Percentiles rank a stretch among this genome's conserved stretches.
These are phyloP conservation scores for Pleurotus platypus DNA, from an alignment of 768 basidiomycete species.

Conservation along the genomic window DNA sequence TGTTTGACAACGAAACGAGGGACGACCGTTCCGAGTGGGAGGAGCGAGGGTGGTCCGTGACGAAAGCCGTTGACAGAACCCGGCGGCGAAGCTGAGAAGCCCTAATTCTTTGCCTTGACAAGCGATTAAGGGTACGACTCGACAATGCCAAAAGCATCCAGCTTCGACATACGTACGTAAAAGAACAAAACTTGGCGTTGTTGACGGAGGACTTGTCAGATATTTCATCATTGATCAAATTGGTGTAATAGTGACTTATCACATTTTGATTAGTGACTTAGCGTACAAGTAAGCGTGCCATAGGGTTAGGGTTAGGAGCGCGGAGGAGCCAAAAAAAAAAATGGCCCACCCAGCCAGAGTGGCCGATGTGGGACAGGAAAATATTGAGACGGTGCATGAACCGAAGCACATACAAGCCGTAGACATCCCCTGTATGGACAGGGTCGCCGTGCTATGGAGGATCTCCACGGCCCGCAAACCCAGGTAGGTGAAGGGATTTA, in stretches of 20 bases:
- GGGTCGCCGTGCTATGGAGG: slow-evolving; percentile 59
- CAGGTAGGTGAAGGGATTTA: slow-evolving; percentile 39
- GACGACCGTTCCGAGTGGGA: too few relatives aligned
- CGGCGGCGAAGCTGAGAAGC: slow-evolving; percentile 3
- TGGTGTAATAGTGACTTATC: too few relatives aligned
- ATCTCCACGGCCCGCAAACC: slow-evolving; percentile 44
- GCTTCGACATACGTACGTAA: too few relatives aligned
- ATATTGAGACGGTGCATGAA: slow-evolving; percentile 68
- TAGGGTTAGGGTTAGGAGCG: slow-evolving; percentile 36
- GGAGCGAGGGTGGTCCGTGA: not conserved
- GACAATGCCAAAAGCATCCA: not conserved
- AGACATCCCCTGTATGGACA: slow-evolving; percentile 47
- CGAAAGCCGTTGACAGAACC: not conserved
- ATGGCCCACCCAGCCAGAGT: slow-evolving; percentile 47
- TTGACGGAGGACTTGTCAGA: too few relatives aligned
- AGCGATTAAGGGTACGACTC: not conserved
- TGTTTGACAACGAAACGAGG: not conserved
- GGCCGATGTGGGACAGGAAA: slow-evolving; percentile 56
- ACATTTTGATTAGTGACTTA: too few relatives aligned
- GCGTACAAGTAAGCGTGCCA: too few relatives aligned
- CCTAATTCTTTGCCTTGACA: not conserved
- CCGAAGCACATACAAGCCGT: slow-evolving; percentile 62
- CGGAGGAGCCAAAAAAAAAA: slow-evolving; percentile 26
- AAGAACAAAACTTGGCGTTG: too few relatives aligned
- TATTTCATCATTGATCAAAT: too few relatives aligned